Conservation (phyloP, 2,329 filamentous ascomycete species). For the Myriosclerotinia curreyana region DNA sequence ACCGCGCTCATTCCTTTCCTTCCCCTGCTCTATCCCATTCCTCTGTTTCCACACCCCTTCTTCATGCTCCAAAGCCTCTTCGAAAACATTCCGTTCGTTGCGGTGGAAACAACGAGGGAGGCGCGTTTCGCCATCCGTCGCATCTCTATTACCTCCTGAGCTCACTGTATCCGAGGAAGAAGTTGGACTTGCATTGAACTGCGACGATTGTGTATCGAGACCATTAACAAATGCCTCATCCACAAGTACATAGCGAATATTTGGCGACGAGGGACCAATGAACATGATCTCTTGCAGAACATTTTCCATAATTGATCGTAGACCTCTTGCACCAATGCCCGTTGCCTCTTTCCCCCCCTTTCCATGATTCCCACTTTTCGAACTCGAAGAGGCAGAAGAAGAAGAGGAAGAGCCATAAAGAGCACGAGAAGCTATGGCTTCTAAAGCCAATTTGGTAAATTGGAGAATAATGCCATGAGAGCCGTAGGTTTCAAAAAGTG, state of each 20-base stretch:
- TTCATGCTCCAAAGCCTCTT: conserved; percentile 65
- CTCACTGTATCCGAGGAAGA: not conserved
- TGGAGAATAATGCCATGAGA: conserved; percentile 69
- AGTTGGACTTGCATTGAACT: conserved; percentile 1
- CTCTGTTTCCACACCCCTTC: conserved; percentile 41
- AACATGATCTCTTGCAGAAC: conserved; percentile 79
- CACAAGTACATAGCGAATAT: conserved; percentile 69
- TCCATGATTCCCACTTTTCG: not conserved
- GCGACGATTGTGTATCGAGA: not conserved
- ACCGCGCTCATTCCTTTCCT: not conserved
- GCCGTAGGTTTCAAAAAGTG: conserved; percentile 73
- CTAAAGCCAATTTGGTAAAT: conserved; percentile 79
- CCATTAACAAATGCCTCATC: conserved; percentile 51
- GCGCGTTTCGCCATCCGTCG: conserved; percentile 8
- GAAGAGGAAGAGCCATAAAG: conserved; percentile 44
- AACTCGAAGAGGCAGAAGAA: not conserved
- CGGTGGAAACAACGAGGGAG: conserved; percentile 59
- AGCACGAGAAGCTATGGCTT: conserved; percentile 65
- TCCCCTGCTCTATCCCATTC: conserved; percentile 13
- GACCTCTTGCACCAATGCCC: conserved; percentile 62
- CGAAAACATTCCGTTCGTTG: conserved; percentile 66
- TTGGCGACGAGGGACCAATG: conserved; percentile 57
- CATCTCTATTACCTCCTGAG: not conserved
- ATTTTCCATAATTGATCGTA: conserved; percentile 78
- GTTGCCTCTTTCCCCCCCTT: not conserved